phyloP scores from a whole-genome alignment of 169 alveolate species.

The Eimeria maxima region DNA sequence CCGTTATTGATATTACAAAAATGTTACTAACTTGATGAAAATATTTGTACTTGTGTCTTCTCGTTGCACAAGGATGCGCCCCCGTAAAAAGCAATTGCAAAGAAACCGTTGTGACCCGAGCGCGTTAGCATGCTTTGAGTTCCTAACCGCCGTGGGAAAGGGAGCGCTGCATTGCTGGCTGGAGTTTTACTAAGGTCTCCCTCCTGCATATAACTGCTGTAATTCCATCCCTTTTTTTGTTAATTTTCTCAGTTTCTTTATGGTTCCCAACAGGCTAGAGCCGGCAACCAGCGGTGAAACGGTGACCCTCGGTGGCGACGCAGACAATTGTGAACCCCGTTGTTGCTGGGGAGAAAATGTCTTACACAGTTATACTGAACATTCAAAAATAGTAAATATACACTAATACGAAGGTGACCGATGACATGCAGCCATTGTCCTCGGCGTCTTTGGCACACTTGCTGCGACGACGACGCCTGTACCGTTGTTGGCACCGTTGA shows the following conservation, averaged over 20 bases:
- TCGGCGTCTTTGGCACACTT: not conserved
- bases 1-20: not conserved
- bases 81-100: not conserved
- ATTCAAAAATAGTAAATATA: not conserved
- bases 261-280: not conserved
- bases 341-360: not conserved
- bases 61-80: not conserved
- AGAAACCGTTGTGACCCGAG: not conserved
- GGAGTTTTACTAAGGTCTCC: not conserved
- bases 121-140: not conserved
- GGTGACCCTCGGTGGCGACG: slow-evolving; percentile 34
- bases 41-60: not conserved
- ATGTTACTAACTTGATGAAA: not conserved
- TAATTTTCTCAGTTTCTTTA: not conserved
- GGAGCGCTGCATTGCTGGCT: not conserved
- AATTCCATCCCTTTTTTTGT: not conserved
- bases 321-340: not conserved
- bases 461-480: not conserved
- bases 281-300: not conserved
- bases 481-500: not conserved
- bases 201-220: not conserved
- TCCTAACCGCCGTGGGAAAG: not conserved
- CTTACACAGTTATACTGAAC: not conserved
- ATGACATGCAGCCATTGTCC: not conserved
- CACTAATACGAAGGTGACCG: not conserved